Evolutionary conservation across 495 filamentous ascomycete genomes (phyloP).

Genomic region (Penicillium pancosmium): DNA sequence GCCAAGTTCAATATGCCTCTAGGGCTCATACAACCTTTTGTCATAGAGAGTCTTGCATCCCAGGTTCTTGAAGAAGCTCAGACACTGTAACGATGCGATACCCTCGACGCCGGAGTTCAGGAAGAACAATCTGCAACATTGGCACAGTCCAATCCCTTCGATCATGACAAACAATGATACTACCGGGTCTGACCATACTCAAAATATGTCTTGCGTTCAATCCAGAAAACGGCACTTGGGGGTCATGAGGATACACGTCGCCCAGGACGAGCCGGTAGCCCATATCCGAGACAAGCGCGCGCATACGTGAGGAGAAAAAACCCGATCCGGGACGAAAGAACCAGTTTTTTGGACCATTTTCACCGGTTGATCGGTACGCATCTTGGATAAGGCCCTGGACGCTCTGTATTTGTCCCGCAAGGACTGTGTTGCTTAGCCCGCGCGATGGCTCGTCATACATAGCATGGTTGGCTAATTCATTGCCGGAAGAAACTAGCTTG

Average conservation of each 20-base stretch:
- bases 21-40: no score
- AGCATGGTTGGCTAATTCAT: conserved; percentile 82
- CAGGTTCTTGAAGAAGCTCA: conserved; percentile 52
- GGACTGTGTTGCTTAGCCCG: conserved; percentile 35
- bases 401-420: conserved; percentile 41
- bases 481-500: conserved; percentile 62
- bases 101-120: conserved; percentile 65
- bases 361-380: conserved; percentile 51
- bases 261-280: conserved; percentile 74
- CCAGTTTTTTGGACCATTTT: conserved; percentile 43
- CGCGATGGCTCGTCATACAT: conserved; percentile 79
- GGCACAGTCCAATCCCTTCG: conserved; percentile 74
- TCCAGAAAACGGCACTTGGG: conserved; percentile 66
- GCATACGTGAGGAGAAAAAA: conserved; percentile 72
- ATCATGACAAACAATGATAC: conserved; percentile 83
- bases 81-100: conserved; percentile 71
- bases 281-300: conserved; percentile 52
- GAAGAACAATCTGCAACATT: conserved; percentile 72
- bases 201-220: conserved; percentile 80
- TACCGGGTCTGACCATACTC: conserved; percentile 74
- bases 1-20: no score
- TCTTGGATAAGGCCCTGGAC: conserved; percentile 53
- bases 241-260: conserved; percentile 84
- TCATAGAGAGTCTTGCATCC: no score
- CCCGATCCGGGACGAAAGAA: conserved; percentile 83